Evolutionary conservation across 2,329 filamentous ascomycete species (phyloP).

Genomic region (Xylaria digitata): DNA sequence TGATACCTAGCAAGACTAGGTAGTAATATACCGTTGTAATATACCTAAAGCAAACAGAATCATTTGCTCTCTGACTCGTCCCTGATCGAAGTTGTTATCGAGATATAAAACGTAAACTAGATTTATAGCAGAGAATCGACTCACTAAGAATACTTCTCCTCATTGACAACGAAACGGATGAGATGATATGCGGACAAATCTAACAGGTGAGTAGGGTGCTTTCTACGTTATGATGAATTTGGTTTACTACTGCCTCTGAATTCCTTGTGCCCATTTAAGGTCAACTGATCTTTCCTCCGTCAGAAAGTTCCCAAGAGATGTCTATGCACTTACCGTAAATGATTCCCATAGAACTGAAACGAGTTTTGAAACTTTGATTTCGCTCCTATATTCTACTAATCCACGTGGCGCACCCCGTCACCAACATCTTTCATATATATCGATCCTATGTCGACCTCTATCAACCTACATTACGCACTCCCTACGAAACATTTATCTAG

Average conservation of each 20-base stretch:
- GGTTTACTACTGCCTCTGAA: not conserved
- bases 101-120: not conserved
- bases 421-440: not conserved
- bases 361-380: conserved; percentile 1
- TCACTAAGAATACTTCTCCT: too few relatives aligned
- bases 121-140: not conserved
- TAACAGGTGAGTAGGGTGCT: not conserved
- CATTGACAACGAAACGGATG: too few relatives aligned
- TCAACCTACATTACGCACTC: not conserved
- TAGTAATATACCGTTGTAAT: too few relatives aligned
- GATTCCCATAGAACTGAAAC: not conserved
- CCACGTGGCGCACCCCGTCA: not conserved
- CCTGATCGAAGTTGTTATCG: too few relatives aligned
- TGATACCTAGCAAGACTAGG: too few relatives aligned
- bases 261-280: not conserved
- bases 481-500: conserved; percentile 10
- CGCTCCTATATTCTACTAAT: not conserved
- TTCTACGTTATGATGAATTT: not conserved
- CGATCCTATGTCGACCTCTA: not conserved
- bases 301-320: not conserved
- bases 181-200: too few relatives aligned
- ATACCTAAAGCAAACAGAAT: not conserved
- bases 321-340: not conserved
- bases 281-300: conserved; percentile 23
- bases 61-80: not conserved